Evolutionary conservation across 2,329 filamentous ascomycete species (phyloP).

Genomic region (Shiraia sp.): DNA sequence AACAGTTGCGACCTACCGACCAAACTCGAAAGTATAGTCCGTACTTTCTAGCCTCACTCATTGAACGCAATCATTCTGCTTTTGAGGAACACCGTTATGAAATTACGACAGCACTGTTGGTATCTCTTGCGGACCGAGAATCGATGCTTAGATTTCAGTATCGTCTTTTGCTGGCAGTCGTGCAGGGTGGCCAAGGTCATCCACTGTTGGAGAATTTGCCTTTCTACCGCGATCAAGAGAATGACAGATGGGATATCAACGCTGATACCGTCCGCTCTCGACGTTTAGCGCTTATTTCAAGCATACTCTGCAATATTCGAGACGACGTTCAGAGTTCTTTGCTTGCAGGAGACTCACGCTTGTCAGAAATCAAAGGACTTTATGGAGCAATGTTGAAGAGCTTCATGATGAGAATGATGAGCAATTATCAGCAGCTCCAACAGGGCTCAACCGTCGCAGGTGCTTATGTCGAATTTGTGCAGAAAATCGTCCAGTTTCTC

Average conservation of each 20-base stretch:
- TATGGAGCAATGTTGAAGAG: conserved; percentile 58
- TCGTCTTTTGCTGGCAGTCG: conserved; percentile 56
- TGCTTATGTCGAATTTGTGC: conserved; percentile 65
- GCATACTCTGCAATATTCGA: conserved; percentile 63
- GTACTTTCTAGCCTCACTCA: conserved; percentile 49
- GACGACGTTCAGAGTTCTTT: conserved; percentile 48
- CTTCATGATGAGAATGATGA: conserved; percentile 65
- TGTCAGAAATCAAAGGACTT: conserved; percentile 46
- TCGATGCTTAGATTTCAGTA: conserved; percentile 66
- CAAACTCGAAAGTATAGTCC: conserved; percentile 52
- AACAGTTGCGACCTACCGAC: conserved; percentile 50
- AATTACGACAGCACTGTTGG: conserved; percentile 59
- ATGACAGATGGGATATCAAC: conserved; percentile 52
- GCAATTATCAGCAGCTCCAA: conserved; percentile 60
- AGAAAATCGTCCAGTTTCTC: conserved; percentile 61
- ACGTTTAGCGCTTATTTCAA: conserved; percentile 59
- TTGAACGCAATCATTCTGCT: conserved; percentile 45
- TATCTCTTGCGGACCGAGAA: conserved; percentile 61
- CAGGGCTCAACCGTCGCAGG: conserved; percentile 49
- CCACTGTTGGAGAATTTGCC: conserved; percentile 61
- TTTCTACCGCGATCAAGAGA: conserved; percentile 51
- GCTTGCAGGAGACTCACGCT: conserved; percentile 31
- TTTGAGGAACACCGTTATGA: conserved; percentile 52
- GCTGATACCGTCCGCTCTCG: conserved; percentile 58
- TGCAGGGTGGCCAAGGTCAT: conserved; percentile 53